Evolutionary conservation across 192 early-diverging fungal genomes (phyloP), one percentile per base, ranked within the genome.

Genomic region (Gaertneriomyces semiglobifer): DNA sequence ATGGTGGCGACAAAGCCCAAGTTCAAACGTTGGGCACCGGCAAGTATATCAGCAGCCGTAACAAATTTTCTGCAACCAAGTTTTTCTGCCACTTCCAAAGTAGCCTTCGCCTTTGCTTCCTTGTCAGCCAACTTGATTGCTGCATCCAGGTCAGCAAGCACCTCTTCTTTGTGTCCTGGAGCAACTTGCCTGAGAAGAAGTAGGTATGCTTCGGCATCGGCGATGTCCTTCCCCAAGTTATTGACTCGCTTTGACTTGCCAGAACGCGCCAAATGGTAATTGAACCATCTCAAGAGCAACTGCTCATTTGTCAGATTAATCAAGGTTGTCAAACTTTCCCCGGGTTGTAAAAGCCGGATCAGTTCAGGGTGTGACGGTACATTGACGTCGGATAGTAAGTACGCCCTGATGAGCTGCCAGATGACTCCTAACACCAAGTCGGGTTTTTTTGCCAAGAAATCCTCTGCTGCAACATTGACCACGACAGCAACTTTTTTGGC

Each of bases 391-490:
- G 45, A 44, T 18, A 69, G 55, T 54, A 74, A 51, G 50, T 69
- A 50, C 6, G 62, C 55, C 33, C 68, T 43, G 44, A 76, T 74
- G 41, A 76, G 46, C 59, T 76, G 74, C 74, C 74, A 76, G 41
- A 76, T 43, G n/a, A 76, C 42, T 10, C 74, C 74, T 12, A 76
- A 53, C 19, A 76, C 64, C 38, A 76, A 44, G 45, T 76, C 66
- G n/a, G 53, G 51, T 55, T 62, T 72, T 40, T 62, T 57, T n/a
- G 53, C 19, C 20, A 74, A 25, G 44, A 76, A 69, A 57, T 76
- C 74, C 16, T 68, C 61, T 8, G 74, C 65, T 16, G 51, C 74
- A 44, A 76, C 57, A 45, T 76, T 76, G 5, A 76, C 74, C n/a
- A 76, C 72, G 6, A 63, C 60, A 7, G 68, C 60, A 12, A 70